Evolutionary conservation across 768 basidiomycete genomes (phyloP), one percentile per base, ranked within the genome.

Genomic region (Boletus tylopilopsis): DNA sequence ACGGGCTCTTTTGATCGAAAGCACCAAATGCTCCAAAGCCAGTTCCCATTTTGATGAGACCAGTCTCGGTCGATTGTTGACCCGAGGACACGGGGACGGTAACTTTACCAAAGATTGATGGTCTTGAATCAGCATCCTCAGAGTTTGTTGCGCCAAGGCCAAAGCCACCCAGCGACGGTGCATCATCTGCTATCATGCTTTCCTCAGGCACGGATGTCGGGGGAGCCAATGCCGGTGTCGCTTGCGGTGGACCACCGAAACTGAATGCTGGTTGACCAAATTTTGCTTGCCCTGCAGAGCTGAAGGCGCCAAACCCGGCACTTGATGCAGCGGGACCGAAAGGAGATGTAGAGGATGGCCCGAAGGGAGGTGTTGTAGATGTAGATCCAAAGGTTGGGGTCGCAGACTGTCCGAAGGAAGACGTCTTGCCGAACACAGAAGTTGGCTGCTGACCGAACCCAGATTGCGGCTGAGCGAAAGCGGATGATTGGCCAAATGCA

Each of bases 41-140:
- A 15, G 61, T 56, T 2, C 67, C 67, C 2, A 67, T 68, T 51
- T 68, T 74, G 25, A 71, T 62, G 8, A 65, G 25, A 38, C 54
- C 45, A 32, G 41, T 44, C 4, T 54, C 58, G 8, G 54, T 47
- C n/a, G 63, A 50, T 22, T 55, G 55, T 47, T 53, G 54, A 24
- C 22, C 19, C 4, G 55, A 51, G 24, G 57, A 30, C 11, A 38
- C 41, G n/a, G 55, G 41, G 7, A 37, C 22, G 44, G 45, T 45
- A 47, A 59, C 1, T 22, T 62, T 61, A 18, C 71, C 70, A 37
- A 72, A 72, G 45, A 71, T 70, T 19, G 68, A 65, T 10, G 55
- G 60, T 36, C 53, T 63, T 19, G 58, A 59, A 32, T 63, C 57
- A 25, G 66, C 54, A 19, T 53, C 60, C 34, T 61, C 49, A 29